Conservation (phyloP, 2,329 filamentous ascomycete genomes). For the Pseudogymnoascus sp. region DNA sequence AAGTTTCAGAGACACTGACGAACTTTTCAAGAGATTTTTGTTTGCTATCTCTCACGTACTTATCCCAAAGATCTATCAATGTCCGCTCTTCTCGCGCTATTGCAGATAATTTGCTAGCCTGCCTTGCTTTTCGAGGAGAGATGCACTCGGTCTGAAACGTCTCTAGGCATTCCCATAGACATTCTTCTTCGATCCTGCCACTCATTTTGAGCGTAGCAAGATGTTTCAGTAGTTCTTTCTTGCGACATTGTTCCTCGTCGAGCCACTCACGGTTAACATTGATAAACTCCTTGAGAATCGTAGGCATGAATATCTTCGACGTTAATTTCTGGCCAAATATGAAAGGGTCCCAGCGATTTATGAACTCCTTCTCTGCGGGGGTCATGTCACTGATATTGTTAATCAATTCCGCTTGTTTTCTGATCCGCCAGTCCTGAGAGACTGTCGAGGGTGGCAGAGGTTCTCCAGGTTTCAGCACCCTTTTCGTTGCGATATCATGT, state of each 20-base stretch:
- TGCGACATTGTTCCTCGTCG: constrained; percentile 18
- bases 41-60: background rate
- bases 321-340: constrained; percentile 21
- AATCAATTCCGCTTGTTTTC: constrained; percentile 27
- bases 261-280: constrained; percentile 25
- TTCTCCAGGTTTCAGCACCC: constrained; percentile 24
- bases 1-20: background rate
- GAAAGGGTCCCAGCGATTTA: constrained; percentile 28
- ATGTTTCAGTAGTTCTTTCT: constrained; percentile 22
- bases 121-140: background rate
- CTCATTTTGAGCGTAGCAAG: constrained; percentile 21
- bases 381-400: constrained; percentile 27
- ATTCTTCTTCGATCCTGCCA: constrained; percentile 18
- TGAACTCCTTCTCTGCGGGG: constrained; percentile 28
- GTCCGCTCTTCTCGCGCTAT: background rate
- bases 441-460: constrained; percentile 22
- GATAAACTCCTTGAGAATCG: constrained; percentile 23
- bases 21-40: background rate
- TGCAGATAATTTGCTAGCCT: background rate
- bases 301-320: constrained; percentile 19
- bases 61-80: background rate
- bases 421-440: constrained; percentile 28
- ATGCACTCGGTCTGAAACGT: background rate
- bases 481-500: constrained; percentile 27
- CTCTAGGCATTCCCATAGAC: constrained; percentile 16